A percentile compares a stretch with the other conserved stretches of the same genome.
These are phyloP conservation scores for Ophiocordyceps sinensis DNA, from an alignment of 2,329 filamentous ascomycete species.

Conservation along the genomic window DNA sequence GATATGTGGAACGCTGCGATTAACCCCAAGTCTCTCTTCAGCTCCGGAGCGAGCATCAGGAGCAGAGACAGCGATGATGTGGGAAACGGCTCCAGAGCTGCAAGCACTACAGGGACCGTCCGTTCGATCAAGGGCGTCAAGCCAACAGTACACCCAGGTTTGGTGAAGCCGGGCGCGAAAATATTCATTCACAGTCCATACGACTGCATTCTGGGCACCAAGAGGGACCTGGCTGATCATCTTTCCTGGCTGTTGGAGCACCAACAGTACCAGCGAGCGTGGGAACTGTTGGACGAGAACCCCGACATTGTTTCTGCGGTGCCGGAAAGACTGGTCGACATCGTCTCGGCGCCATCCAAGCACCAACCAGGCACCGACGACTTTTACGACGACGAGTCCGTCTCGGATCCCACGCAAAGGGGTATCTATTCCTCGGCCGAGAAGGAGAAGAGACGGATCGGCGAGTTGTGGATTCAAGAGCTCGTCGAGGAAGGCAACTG, in stretches of 20 bases:
- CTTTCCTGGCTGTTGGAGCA: constrained; percentile 74
- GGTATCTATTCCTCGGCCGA: constrained; percentile 52
- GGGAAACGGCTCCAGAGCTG: constrained; percentile 30
- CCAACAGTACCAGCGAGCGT: constrained; percentile 69
- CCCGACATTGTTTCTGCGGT: constrained; percentile 50
- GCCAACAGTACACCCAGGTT: constrained; percentile 33
- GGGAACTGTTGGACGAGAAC: constrained; percentile 78
- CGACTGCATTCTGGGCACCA: constrained; percentile 86
- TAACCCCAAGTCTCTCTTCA: constrained; percentile 77
- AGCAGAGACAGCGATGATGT: constrained; percentile 45
- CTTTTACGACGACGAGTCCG: constrained; percentile 55
- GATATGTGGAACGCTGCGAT: constrained; percentile 87
- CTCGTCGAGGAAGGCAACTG: constrained; percentile 64
- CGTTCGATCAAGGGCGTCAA: constrained; percentile 11
- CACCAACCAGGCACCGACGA: constrained; percentile 34
- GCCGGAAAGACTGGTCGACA: constrained; percentile 24
- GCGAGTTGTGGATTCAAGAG: constrained; percentile 86
- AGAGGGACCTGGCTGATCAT: constrained; percentile 75
- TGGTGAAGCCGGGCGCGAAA: constrained; percentile 45
- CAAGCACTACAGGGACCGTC: constrained; percentile 18
- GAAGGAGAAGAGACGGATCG: constrained; percentile 79
- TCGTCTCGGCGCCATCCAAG: constrained; percentile 25
- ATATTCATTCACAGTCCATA: constrained; percentile 95
- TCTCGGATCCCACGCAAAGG: constrained; percentile 42
- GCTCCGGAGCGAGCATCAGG: constrained; percentile 64